Conservation (phyloP, 2,329 filamentous ascomycete genomes). For the Colletotrichum australisinense region DNA sequence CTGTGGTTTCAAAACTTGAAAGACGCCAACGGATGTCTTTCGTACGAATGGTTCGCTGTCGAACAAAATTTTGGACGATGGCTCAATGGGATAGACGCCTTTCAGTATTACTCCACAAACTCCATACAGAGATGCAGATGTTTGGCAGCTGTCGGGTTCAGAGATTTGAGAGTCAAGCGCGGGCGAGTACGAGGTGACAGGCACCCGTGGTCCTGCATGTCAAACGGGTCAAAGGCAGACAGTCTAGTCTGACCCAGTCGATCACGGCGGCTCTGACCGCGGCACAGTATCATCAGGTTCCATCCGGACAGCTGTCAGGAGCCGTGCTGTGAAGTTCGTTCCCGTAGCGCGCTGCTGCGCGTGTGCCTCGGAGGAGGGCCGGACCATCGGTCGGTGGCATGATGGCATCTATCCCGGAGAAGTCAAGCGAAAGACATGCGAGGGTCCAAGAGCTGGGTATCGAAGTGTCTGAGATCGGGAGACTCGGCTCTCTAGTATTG, state of each 20-base stretch:
- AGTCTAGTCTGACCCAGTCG: constrained; percentile 18
- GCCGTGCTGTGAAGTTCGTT: neutral
- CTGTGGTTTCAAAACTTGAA: neutral
- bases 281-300: constrained; percentile 9
- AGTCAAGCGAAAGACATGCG: neutral
- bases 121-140: neutral
- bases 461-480: neutral
- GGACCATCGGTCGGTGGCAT: neutral
- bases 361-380: neutral
- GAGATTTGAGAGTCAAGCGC: neutral
- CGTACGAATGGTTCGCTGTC: neutral
- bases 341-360: no score
- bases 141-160: neutral
- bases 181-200: neutral
- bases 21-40: neutral
- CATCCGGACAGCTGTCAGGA: constrained; percentile 13
- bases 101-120: no score
- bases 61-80: neutral
- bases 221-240: constrained; percentile 17
- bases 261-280: constrained; percentile 5
- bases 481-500: constrained; percentile 8
- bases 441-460: constrained; percentile 26
- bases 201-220: constrained; percentile 1
- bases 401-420: neutral
- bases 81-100: neutral